Base-by-base conservation (phyloP, 2,329 filamentous ascomycete species). In the Camillea tinctor region DNA sequence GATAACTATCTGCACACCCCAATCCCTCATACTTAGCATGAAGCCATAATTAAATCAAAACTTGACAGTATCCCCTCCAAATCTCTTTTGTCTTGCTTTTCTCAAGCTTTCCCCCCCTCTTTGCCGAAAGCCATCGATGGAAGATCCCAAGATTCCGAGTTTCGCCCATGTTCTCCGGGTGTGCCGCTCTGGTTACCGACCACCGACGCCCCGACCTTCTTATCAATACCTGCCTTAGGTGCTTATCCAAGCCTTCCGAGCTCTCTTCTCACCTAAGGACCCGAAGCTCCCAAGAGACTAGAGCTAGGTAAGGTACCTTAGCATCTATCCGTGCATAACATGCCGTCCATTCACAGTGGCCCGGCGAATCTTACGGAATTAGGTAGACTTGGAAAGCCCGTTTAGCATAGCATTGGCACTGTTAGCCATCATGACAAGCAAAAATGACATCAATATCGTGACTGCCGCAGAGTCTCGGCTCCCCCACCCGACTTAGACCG, bases 141-240 rank as follows among this genome's bases (percentile, higher is more conserved):
- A 40, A 70, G 66, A 71, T 71, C 50, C 69, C 69, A 40, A 70
- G 66, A 71, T 71, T 49, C 69, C 69, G 69, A 71, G 68, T 63
- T 71, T 69, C 60, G 67, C 65, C 68, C 69, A 70, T 55, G 56
- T 22, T 59, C 56, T 59, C 51, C 57, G 54, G 55, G 50, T 63
- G 57, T 54, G 54, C 6, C 60, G 59, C 54, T 60, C 52, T 62
- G 52, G 56, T 54, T 61, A 60, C 57, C 60, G 64, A 61, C 63
- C 62, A 55, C 55, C 56, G 50, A 58, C 62, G 60, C 59, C 54
- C 26, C 26, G 26, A 30, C 26, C 26, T 30, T 30, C 15, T 44
- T 44, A 44, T 44, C 36, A 44, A 44, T 15, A 15, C 13, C 36
- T 44, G 11, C 15, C 36, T n/a, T 9, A 44, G 36, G 36, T 44